These are phyloP conservation scores for Rhizophora mangle DNA, from an alignment of 345 rosid species.

Conservation along the genomic window DNA sequence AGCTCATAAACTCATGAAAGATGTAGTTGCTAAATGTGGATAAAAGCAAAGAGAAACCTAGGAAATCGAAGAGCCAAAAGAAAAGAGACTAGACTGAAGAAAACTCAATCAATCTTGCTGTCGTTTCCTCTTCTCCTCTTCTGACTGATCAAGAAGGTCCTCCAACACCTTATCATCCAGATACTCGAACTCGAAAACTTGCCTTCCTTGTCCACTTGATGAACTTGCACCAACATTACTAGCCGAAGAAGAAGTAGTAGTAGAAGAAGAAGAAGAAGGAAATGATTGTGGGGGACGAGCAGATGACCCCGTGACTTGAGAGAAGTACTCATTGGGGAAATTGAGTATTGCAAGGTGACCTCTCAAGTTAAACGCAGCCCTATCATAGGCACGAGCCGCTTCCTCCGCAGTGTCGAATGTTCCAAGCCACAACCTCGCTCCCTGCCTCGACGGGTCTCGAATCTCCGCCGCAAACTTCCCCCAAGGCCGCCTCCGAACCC, in stretches of 20 bases:
- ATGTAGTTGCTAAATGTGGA: no score
- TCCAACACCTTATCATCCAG: slow-evolving; percentile 74
- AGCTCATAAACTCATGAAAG: no score
- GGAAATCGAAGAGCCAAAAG: no score
- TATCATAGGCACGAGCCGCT: slow-evolving; percentile 85
- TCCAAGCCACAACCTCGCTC: slow-evolving; percentile 80
- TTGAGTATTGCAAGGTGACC: slow-evolving; percentile 77
- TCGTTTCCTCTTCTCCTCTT: slow-evolving; percentile 51
- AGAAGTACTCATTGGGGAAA: slow-evolving; percentile 67
- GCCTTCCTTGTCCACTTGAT: slow-evolving; percentile 30
- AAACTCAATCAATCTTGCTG: slow-evolving; percentile 20
- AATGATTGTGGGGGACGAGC: slow-evolving; percentile 22
- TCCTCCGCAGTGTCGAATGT: slow-evolving; percentile 81
- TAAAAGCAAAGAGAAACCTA: no score
- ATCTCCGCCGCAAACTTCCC: slow-evolving; percentile 90
- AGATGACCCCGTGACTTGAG: slow-evolving; percentile 30
- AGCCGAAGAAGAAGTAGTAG: slow-evolving; percentile 1
- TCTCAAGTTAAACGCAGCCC: slow-evolving; percentile 71
- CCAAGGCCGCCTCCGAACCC: slow-evolving; percentile 84
- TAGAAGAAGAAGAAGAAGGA: slow-evolving; percentile 24
- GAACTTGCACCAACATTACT: slow-evolving; percentile 14
- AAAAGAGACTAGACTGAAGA: neutral
- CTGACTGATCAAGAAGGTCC: slow-evolving; percentile 65
- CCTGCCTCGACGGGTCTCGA: slow-evolving; percentile 65
- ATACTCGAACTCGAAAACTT: slow-evolving; percentile 75